Base-by-base conservation (phyloP, 345 rosid genomes). In the Dipteronia sinensis region DNA sequence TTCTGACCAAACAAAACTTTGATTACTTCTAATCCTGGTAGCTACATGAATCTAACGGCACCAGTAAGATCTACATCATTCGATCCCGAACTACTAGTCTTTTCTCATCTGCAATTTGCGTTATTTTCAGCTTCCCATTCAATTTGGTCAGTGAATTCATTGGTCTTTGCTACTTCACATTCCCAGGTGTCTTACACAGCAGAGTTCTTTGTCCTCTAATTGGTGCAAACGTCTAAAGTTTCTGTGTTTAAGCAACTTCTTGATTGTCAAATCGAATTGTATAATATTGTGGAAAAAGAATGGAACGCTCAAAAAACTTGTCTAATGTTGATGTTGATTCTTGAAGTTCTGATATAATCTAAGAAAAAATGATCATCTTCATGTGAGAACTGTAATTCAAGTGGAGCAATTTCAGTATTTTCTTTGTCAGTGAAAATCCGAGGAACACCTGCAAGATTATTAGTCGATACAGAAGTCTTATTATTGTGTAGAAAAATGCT, bases 261-360 rank as follows among this genome's bases (percentile, higher is more conserved):
- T 19, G 25, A 42, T 42, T 47, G 38, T 16, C 58, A 16, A 53
- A 53, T 4, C 6, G 1, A 22, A 20, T n/a, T 59, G 10, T n/a
- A 13, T 59, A 53, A 56, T 10, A 55, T 10, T 7, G 44, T 4
- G 27, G 31, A 7, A 51, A 53, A 34, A 65, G 31, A 49, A 76
- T 7, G 12, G 61, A 1, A 71, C 29, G 67, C 82, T 86, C 80
- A 93, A 75, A 85, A 88, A 62, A 93, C 97, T 84, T 92, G 96
- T 86, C 97, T 89, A 72, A 90, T 95, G 75, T 93, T 95, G 75
- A 95, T 88, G 83, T 95, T 92, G 86, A 93, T 90, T 83, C 99
- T 93, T 64, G 95, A 93, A 72, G 86, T 86, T 89, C 84, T 87
- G 76, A 88, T 86, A 78, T 92, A 95, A 22, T 95, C 92, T 46